A percentile compares a stretch with the other conserved stretches of the same genome.
Conservation (phyloP, 352 stramenopile genomes). For the Phytophthora sansomeana region DNA sequence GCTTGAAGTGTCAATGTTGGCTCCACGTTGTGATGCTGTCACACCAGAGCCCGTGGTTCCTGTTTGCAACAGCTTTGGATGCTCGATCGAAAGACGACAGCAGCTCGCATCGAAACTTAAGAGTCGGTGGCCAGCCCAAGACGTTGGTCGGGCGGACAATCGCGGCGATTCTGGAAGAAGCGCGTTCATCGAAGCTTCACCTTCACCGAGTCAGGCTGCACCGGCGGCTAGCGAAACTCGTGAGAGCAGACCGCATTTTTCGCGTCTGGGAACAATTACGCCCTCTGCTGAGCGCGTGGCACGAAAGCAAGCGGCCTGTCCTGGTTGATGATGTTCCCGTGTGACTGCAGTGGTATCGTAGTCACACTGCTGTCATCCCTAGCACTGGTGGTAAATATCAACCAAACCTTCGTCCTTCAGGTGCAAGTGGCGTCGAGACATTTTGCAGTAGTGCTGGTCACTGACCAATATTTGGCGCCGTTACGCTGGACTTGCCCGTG, state of each 20-base stretch:
- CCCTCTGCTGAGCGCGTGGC: background rate
- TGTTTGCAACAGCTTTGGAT: conserved; percentile 5
- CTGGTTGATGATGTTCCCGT: background rate
- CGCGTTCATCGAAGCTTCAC: conserved; percentile 34
- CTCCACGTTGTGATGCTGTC: background rate
- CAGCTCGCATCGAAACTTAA: conserved; percentile 30
- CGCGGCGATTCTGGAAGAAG: conserved; percentile 26
- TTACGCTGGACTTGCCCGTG: conserved; percentile 26
- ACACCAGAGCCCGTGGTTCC: background rate
- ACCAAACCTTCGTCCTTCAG: background rate
- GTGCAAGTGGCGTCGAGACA: conserved; percentile 17
- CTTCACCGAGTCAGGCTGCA: conserved; percentile 14
- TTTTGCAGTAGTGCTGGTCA: conserved; percentile 8
- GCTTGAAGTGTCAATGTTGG: background rate
- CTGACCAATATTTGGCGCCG: conserved; percentile 20
- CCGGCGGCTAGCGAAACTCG: conserved; percentile 2
- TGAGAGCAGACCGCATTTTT: background rate
- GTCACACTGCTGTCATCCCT: conserved; percentile 1
- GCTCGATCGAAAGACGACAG: conserved; percentile 10
- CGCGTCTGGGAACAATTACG: conserved; percentile 18
- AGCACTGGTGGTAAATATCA: background rate
- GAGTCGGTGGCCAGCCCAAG: conserved; percentile 28
- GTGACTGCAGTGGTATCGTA: conserved; percentile 17
- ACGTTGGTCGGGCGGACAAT: conserved; percentile 16
- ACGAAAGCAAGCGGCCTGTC: background rate